phyloP scores from a whole-genome alignment of 2,329 filamentous ascomycete species.

The Diatrype stigma region DNA sequence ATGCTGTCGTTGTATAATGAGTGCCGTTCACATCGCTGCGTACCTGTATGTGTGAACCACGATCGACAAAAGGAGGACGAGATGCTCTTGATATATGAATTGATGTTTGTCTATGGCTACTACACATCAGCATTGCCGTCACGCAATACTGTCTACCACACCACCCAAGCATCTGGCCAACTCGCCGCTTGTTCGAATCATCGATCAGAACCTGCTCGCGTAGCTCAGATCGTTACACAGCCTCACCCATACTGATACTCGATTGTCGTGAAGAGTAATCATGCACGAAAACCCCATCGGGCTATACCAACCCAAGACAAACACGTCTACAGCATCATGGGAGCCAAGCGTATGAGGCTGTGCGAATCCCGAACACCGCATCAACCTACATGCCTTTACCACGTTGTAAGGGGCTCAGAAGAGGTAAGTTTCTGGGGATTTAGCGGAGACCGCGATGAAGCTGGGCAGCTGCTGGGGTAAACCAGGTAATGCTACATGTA shows the following conservation, averaged over 20 bases:
- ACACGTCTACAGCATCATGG: neutral
- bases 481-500: neutral
- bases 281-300: neutral
- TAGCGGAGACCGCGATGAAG: neutral
- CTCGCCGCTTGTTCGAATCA: neutral
- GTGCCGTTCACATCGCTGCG: too few relatives aligned
- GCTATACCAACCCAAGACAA: neutral
- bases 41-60: too few relatives aligned
- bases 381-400: neutral
- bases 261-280: neutral
- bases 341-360: neutral
- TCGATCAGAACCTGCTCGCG: neutral
- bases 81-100: neutral
- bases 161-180: too few relatives aligned
- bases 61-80: neutral
- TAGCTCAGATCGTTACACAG: neutral
- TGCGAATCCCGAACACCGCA: neutral
- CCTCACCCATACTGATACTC: neutral
- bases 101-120: neutral
- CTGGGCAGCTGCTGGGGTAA: too few relatives aligned
- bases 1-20: too few relatives aligned
- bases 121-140: too few relatives aligned
- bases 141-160: too few relatives aligned
- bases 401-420: too few relatives aligned
- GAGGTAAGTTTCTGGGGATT: too few relatives aligned